Evolutionary conservation across 805 yeast species (phyloP), one percentile per base, ranked within the genome.

Genomic region (Metschnikowia henanensis): DNA sequence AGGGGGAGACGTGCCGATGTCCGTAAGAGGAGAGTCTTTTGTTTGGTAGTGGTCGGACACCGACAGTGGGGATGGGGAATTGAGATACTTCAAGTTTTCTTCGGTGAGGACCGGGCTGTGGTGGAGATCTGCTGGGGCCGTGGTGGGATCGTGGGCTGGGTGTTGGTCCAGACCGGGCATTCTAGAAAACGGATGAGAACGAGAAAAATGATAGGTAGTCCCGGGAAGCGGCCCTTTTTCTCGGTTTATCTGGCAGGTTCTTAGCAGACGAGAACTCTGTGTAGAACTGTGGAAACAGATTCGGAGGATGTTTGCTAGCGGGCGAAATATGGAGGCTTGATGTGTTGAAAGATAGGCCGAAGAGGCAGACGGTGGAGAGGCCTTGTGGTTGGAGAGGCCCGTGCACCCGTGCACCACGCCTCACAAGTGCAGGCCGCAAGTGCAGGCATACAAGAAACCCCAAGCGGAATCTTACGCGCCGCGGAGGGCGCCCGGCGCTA

Each of bases 1-100:
- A 12, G 72, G 72, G 1, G 73, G 73, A 5, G 72, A 67, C 5
- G 71, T 67, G 28, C 65, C 71, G 38, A 68, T 64, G 46, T 68
- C 74, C 17, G 72, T 67, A 41, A 68, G 55, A 4, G 73, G 73
- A 8, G 72, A 64, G 35, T 68, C 73, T 44, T 63, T 67, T 37
- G 61, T 56, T 16, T 45, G 48, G 18, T 49, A 44, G 15, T 33
- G 35, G 6, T 47, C 49, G 12, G 32, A 34, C 32, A 19, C 9
- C 16, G 49, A 41, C 35, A 18, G 49, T 28, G 39, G 29, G 5
- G 45, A 43, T 1, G 44, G 47, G 4, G 42, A 43, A 5, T 37
- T 37, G 35, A 42, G 35, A 25, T 7, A 30, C 35, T 31, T 31
- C 10, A 42, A n/a, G 35, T 42, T 42, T 26, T 36, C 41, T 29